Percentiles rank a stretch among this genome's conserved stretches.
Conservation (phyloP, 2,329 filamentous ascomycete genomes). For the Ceratocystis huliohia region DNA sequence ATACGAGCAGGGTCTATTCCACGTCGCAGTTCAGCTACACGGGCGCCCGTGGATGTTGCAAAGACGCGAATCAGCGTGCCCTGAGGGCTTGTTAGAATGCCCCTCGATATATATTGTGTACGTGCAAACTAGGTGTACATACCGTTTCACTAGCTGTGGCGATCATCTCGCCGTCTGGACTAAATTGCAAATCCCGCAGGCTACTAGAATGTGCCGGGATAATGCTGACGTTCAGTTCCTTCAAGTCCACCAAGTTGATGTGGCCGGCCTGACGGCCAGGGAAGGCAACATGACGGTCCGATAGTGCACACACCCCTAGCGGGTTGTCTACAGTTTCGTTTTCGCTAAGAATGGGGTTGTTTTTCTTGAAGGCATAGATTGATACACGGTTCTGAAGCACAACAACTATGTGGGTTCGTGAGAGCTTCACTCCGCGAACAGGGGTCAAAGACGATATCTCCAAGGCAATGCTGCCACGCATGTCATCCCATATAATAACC, state of each 20-base stretch:
- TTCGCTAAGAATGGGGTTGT: slow-evolving; percentile 54
- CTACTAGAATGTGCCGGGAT: slow-evolving; percentile 78
- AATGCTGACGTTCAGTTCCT: slow-evolving; percentile 74
- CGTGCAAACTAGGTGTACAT: slow-evolving; percentile 4
- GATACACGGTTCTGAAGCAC: slow-evolving; percentile 71
- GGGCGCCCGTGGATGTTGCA: slow-evolving; percentile 65
- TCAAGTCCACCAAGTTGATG: slow-evolving; percentile 71
- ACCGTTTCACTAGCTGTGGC: slow-evolving; percentile 76
- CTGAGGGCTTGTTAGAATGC: slow-evolving; percentile 11
- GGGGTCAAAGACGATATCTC: slow-evolving; percentile 73
- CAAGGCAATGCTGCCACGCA: slow-evolving; percentile 55
- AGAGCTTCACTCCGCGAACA: slow-evolving; percentile 67
- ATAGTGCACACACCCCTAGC: slow-evolving; percentile 66
- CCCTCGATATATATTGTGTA: neutral
- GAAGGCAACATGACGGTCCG: slow-evolving; percentile 61
- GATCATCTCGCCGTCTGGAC: slow-evolving; percentile 64
- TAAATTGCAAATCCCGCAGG: slow-evolving; percentile 67
- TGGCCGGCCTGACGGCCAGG: slow-evolving; percentile 81
- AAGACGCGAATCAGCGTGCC: slow-evolving; percentile 85
- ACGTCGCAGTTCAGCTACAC: slow-evolving; percentile 70
- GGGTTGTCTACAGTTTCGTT: slow-evolving; percentile 83
- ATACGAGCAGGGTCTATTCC: slow-evolving; percentile 81
- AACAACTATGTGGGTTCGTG: slow-evolving; percentile 63
- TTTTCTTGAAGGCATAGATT: slow-evolving; percentile 65
- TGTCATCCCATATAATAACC: slow-evolving; percentile 86